These are phyloP conservation scores for Globisporangium middletonii DNA, from an alignment of 352 stramenopile genomes.

Conservation along the genomic window DNA sequence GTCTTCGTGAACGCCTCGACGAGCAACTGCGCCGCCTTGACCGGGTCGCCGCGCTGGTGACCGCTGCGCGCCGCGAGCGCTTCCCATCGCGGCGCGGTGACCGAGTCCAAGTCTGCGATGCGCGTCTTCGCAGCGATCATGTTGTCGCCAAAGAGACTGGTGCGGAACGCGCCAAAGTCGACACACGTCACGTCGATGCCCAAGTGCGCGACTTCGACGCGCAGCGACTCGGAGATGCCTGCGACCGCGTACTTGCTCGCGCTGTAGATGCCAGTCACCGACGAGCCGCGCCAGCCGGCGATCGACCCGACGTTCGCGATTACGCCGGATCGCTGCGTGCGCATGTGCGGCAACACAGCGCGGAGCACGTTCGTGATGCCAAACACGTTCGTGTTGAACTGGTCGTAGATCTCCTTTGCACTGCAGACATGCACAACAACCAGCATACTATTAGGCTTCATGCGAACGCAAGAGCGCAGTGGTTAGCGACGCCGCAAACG, in stretches of 20 bases:
- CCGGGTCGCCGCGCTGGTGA: conserved; percentile 13
- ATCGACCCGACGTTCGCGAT: conserved; percentile 27
- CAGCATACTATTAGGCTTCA: no score
- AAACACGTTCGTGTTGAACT: conserved; percentile 31
- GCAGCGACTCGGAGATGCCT: conserved; percentile 19
- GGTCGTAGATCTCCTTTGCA: conserved; percentile 14
- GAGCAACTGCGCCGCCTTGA: conserved; percentile 17
- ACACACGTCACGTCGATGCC: conserved; percentile 38
- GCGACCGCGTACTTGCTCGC: conserved; percentile 25
- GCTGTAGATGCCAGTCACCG: conserved; percentile 19
- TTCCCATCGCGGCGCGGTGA: conserved; percentile 6
- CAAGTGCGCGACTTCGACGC: conserved; percentile 18
- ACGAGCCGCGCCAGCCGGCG: conserved; percentile 11
- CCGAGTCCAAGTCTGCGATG: conserved; percentile 13
- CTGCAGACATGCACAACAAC: not conserved
- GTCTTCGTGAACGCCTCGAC: conserved; percentile 23
- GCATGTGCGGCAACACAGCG: conserved; percentile 26
- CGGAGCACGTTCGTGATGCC: conserved; percentile 17
- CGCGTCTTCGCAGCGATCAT: conserved; percentile 10
- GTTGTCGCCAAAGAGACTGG: conserved; percentile 22
- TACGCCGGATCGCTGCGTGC: conserved; percentile 20
- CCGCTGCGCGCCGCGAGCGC: conserved; percentile 10
- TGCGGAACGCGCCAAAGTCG: conserved; percentile 41
- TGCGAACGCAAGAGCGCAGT: no score
- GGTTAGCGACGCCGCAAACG: no score